Conservation (phyloP, 1,139 yeast species). For the Hyphopichia fennica region DNA sequence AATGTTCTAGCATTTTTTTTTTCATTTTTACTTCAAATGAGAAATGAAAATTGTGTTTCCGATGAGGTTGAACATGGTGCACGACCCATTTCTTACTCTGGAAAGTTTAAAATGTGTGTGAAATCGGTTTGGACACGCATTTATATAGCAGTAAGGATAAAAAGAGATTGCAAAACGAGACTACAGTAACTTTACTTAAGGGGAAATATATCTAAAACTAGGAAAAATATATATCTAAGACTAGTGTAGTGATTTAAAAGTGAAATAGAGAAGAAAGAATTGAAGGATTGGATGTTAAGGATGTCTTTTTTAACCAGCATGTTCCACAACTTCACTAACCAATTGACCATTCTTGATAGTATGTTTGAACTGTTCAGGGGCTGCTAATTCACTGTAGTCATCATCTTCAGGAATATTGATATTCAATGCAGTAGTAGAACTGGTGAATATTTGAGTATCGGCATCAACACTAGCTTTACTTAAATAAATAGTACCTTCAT, state of each 20-base stretch:
- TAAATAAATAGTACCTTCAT: slow-evolving; percentile 80
- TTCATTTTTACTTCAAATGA: neutral
- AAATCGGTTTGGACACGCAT: no score
- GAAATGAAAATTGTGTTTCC: no score
- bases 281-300: no score
- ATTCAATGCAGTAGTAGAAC: slow-evolving; percentile 82
- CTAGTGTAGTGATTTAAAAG: no score
- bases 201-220: no score
- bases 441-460: slow-evolving; percentile 68
- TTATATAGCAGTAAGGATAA: no score
- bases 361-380: slow-evolving; percentile 88
- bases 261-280: no score
- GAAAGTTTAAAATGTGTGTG: no score
- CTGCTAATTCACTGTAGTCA: slow-evolving; percentile 70
- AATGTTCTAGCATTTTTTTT: slow-evolving; percentile 4
- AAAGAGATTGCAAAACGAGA: no score
- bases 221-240: no score
- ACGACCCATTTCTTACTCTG: neutral
- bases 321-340: slow-evolving; percentile 46
- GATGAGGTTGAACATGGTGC: neutral
- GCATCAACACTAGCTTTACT: slow-evolving; percentile 67
- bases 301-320: slow-evolving; percentile 44
- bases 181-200: no score
- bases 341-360: slow-evolving; percentile 40
- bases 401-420: slow-evolving; percentile 70